Evolutionary conservation across 441 rosid species (phyloP).

Genomic region (Adansonia gregorii): DNA sequence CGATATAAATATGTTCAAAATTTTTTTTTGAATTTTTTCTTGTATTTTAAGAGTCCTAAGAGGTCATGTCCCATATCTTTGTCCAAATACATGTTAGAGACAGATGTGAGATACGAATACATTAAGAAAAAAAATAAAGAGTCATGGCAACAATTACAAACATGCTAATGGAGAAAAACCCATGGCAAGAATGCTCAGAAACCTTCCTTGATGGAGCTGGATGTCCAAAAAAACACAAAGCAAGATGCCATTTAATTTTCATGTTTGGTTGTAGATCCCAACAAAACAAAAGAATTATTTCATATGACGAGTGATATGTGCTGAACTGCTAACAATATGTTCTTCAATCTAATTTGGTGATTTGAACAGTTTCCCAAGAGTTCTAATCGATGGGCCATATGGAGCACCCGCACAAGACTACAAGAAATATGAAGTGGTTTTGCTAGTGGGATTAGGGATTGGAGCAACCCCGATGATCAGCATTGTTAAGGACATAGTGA

Average conservation of each 20-base stretch:
- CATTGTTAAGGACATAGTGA: slow-evolving; percentile 70
- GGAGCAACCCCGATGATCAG: slow-evolving; percentile 87
- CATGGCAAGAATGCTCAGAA: not conserved
- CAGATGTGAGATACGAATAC: too few species aligned
- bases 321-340: not conserved
- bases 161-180: not conserved
- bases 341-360: not conserved
- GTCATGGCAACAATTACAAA: too few species aligned
- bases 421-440: slow-evolving; percentile 63
- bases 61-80: too few species aligned
- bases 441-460: slow-evolving; percentile 72
- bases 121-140: too few species aligned
- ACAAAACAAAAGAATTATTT: not conserved
- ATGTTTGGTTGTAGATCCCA: not conserved
- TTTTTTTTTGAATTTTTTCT: too few species aligned
- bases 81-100: too few species aligned
- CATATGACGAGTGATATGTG: not conserved
- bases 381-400: slow-evolving; percentile 72
- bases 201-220: not conserved
- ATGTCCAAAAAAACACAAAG: not conserved
- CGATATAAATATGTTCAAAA: too few species aligned
- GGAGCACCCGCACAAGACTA: slow-evolving; percentile 86
- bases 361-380: slow-evolving; percentile 57
- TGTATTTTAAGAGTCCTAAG: too few species aligned
- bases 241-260: slow-evolving; percentile 5